Conservation (phyloP, 2,329 filamentous ascomycete genomes). For the Exophiala mesophila region DNA sequence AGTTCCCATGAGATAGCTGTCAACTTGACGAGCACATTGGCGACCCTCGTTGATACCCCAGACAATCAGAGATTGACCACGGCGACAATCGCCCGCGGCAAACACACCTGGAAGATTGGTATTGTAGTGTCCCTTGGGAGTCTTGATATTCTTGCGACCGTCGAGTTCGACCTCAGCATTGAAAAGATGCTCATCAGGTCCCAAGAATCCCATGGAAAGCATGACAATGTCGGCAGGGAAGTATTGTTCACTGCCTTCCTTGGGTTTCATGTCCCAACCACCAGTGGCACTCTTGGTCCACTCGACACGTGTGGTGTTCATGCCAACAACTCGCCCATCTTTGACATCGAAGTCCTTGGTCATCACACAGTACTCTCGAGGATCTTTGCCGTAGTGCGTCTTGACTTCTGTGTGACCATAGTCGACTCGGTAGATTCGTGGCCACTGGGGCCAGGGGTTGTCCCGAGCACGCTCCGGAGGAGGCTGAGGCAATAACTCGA, state of each 20-base stretch:
- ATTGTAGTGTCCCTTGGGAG: conserved; percentile 75
- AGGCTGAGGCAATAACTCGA: conserved; percentile 89
- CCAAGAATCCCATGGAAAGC: conserved; percentile 95
- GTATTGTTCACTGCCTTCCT: conserved; percentile 88
- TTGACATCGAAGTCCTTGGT: conserved; percentile 94
- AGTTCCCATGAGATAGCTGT: conserved; percentile 73
- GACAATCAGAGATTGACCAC: conserved; percentile 92
- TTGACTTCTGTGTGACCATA: conserved; percentile 95
- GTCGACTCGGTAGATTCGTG: conserved; percentile 95
- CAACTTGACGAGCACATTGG: conserved; percentile 85
- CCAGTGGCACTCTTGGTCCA: conserved; percentile 87
- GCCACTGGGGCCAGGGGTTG: conserved; percentile 99
- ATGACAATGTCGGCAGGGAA: conserved; percentile 94
- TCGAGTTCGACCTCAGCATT: conserved; percentile 89
- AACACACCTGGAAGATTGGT: conserved; percentile 88
- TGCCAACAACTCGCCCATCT: conserved; percentile 87
- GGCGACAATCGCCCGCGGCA: conserved; percentile 89
- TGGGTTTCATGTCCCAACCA: conserved; percentile 98
- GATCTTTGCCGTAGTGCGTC: conserved; percentile 92
- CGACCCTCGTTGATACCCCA: conserved; percentile 99
- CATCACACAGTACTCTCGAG: conserved; percentile 97
- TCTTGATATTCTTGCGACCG: conserved; percentile 93
- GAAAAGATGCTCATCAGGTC: conserved; percentile 82
- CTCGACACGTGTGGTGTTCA: conserved; percentile 91
- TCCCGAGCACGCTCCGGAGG: conserved; percentile 83